Percentiles rank a stretch among this genome's conserved stretches.
These are phyloP conservation scores for Triadica sebifera DNA, from an alignment of 345 rosid genomes.

Conservation along the genomic window DNA sequence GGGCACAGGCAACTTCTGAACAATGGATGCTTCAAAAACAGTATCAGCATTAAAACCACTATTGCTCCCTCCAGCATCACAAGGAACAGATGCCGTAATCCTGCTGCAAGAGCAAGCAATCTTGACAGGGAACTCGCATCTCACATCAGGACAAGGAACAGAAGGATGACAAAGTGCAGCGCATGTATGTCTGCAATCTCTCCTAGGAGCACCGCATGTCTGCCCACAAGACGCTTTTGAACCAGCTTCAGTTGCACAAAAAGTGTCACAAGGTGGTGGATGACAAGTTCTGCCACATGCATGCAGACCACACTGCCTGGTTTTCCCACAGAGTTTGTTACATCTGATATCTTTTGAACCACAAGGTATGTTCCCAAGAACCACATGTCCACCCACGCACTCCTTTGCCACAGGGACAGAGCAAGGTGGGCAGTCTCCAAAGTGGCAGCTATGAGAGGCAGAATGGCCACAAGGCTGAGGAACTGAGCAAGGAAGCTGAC, in stretches of 20 bases:
- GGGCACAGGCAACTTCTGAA: constrained; percentile 62
- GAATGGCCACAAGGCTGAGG: constrained; percentile 87
- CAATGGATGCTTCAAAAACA: constrained; percentile 59
- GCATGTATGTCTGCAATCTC: constrained; percentile 91
- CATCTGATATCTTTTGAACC: constrained; percentile 93
- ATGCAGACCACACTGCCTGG: constrained; percentile 91
- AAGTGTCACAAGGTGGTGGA: constrained; percentile 63
- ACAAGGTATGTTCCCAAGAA: constrained; percentile 93
- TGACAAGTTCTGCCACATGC: constrained; percentile 91
- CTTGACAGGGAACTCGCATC: constrained; percentile 71
- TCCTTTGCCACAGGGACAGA: constrained; percentile 86
- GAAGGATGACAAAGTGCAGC: constrained; percentile 79
- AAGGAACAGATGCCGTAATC: constrained; percentile 65
- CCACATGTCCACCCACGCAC: constrained; percentile 90
- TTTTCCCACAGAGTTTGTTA: constrained; percentile 85
- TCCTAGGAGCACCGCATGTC: constrained; percentile 88
- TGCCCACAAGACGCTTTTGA: constrained; percentile 78
- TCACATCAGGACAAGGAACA: constrained; percentile 73
- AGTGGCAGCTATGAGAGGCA: constrained; percentile 91
- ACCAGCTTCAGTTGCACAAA: constrained; percentile 39
- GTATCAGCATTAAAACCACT: constrained; percentile 39
- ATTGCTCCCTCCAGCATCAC: constrained; percentile 75
- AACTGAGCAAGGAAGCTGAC: constrained; percentile 77
- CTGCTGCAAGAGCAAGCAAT: constrained; percentile 89
- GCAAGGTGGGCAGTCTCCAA: constrained; percentile 97